phyloP scores from a whole-genome alignment of 148 eudicot species.

The Camellia sinensis region DNA sequence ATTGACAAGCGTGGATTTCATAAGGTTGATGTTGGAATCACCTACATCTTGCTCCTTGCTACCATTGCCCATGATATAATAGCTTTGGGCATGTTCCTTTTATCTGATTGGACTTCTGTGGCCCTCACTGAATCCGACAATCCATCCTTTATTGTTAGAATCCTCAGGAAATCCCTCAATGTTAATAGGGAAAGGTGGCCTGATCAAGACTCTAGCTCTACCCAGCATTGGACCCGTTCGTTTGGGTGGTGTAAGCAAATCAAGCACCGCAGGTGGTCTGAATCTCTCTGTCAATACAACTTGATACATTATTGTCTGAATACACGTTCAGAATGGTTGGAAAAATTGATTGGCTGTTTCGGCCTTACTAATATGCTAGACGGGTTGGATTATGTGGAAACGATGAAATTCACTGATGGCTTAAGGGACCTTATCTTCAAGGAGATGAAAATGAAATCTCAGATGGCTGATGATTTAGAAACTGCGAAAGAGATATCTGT shows the following conservation, averaged over 20 bases:
- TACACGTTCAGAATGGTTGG: conserved; percentile 7
- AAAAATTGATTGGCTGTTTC: not conserved
- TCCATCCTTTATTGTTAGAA: not conserved
- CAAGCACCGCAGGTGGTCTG: conserved; percentile 34
- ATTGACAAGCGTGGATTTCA: conserved; percentile 12
- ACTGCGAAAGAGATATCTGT: conserved; percentile 19
- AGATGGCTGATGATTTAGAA: conserved; percentile 25
- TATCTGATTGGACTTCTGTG: conserved; percentile 37
- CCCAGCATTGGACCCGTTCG: too few relatives aligned
- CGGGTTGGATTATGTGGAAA: conserved; percentile 16
- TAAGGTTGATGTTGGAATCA: conserved; percentile 21
- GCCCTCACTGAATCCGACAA: not conserved
- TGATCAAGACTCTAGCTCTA: too few relatives aligned
- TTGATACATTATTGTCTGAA: conserved; percentile 31
- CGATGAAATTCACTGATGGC: conserved; percentile 4
- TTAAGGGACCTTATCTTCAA: conserved; percentile 28
- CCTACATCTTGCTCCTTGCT: conserved; percentile 26
- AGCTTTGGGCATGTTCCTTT: conserved; percentile 28
- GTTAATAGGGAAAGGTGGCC: not conserved
- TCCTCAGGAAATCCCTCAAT: not conserved
- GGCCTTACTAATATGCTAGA: conserved; percentile 15
- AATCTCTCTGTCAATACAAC: conserved; percentile 25
- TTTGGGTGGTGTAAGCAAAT: not conserved
- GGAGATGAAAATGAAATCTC: conserved; percentile 33
- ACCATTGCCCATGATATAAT: conserved; percentile 35